Percentiles rank a stretch among this genome's conserved stretches.
Evolutionary conservation across 2,329 filamentous ascomycete species (phyloP).

Genomic region (Emmonsia crescens): DNA sequence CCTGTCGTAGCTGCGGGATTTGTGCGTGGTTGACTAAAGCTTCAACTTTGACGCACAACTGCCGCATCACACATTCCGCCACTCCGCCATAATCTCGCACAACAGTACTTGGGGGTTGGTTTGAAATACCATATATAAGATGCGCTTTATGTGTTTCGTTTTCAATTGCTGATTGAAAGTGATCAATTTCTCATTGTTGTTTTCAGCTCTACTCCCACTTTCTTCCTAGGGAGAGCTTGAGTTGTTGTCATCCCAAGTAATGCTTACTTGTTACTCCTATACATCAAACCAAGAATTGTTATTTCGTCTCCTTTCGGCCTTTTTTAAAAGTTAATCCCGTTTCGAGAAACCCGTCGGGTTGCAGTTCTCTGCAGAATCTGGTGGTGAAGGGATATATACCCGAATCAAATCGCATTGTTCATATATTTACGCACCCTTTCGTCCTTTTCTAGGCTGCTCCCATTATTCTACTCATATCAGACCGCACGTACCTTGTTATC

Average conservation of each 20-base stretch:
- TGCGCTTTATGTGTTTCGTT: neutral
- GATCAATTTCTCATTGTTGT: neutral
- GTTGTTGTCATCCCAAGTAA: neutral
- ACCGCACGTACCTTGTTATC: neutral
- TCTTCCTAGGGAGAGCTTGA: neutral
- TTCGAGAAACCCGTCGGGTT: neutral
- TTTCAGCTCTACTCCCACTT: neutral
- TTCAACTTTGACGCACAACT: neutral
- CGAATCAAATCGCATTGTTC: neutral
- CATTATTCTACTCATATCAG: neutral
- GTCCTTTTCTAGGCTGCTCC: neutral
- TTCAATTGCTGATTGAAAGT: neutral
- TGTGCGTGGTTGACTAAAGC: constrained; percentile 7
- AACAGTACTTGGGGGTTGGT: neutral
- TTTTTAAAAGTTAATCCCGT: neutral
- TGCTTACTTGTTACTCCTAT: neutral
- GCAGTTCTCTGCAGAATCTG: neutral
- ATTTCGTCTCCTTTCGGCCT: neutral
- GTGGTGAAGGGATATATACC: neutral
- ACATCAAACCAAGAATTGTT: neutral
- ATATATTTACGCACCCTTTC: neutral
- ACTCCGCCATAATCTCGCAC: neutral
- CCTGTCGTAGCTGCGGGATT: constrained; percentile 10
- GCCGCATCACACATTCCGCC: neutral
- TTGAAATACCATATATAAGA: neutral